Percentiles rank a stretch among this genome's conserved stretches.
phyloP scores from a whole-genome alignment of 2,329 filamentous ascomycete species.

The Aspergillus sp. region DNA sequence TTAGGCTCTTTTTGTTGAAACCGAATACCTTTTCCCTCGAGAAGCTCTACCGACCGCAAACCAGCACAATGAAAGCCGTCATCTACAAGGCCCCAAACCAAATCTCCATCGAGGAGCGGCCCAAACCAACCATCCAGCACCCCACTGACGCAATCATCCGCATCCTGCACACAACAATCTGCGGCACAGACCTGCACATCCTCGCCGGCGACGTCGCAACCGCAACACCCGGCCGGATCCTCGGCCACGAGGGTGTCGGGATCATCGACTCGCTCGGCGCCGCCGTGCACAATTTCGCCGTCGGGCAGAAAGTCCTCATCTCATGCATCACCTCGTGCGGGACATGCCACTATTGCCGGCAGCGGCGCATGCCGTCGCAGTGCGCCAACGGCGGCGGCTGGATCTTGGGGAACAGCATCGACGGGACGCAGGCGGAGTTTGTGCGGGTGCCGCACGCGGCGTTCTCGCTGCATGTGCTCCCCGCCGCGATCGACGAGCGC shows the following conservation, averaged over 20 bases:
- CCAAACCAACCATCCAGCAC: constrained; percentile 46
- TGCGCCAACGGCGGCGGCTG: constrained; percentile 60
- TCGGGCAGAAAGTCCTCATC: constrained; percentile 59
- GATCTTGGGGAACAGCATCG: constrained; percentile 58
- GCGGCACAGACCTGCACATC: constrained; percentile 63
- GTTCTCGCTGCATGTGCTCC: constrained; percentile 43
- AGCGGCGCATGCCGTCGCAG: constrained; percentile 56
- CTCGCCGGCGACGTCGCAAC: constrained; percentile 58
- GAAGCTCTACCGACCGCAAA: not conserved
- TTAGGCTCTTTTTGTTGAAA: too few species aligned
- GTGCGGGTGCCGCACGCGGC: constrained; percentile 59
- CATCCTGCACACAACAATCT: constrained; percentile 56
- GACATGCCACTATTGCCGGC: constrained; percentile 56
- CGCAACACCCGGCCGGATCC: constrained; percentile 49
- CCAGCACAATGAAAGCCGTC: constrained; percentile 51
- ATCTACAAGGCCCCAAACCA: constrained; percentile 45
- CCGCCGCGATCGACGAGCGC: not conserved
- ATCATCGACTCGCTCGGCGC: constrained; percentile 52
- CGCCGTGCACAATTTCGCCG: constrained; percentile 51
- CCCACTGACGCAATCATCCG: constrained; percentile 58
- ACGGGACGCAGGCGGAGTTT: constrained; percentile 61
- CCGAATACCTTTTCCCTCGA: too few species aligned
- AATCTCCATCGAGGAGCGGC: constrained; percentile 48
- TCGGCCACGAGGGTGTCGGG: constrained; percentile 61
- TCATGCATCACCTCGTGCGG: constrained; percentile 58